A percentile compares a stretch with the other conserved stretches of the same genome.
Conservation (phyloP, 1,139 yeast species). For the Geotrichum fermentans region DNA sequence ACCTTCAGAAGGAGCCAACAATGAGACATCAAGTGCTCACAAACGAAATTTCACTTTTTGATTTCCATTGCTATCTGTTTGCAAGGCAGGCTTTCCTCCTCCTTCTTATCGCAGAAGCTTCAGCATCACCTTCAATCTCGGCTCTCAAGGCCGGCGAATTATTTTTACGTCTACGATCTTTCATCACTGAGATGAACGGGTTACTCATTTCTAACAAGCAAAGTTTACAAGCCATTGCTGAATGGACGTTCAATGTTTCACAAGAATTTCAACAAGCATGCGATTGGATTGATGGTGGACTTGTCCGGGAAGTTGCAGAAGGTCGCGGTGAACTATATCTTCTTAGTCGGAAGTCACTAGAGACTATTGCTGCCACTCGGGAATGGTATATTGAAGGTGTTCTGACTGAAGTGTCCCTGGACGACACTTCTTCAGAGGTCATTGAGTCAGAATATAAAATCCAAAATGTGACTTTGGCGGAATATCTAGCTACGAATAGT, state of each 20-base stretch:
- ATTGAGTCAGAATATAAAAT: constrained; percentile 23
- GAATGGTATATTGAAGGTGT: constrained; percentile 44
- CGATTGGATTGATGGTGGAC: constrained; percentile 28
- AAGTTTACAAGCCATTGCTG: constrained; percentile 30
- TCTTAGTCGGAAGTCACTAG: constrained; percentile 36
- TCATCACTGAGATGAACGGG: constrained; percentile 42
- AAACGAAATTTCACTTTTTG: constrained; percentile 41
- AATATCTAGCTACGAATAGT: constrained; percentile 29
- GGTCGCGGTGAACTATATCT: constrained; percentile 41
- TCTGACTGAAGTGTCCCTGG: constrained; percentile 39
- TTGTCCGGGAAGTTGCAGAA: constrained; percentile 34
- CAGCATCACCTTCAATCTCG: constrained; percentile 40
- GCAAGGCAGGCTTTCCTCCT: constrained; percentile 41
- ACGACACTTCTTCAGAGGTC: constrained; percentile 22
- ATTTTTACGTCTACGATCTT: constrained; percentile 36
- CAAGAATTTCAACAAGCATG: constrained; percentile 33
- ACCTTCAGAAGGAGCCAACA: constrained; percentile 24
- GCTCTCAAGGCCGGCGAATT: constrained; percentile 34
- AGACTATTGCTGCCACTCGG: constrained; percentile 33
- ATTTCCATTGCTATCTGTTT: constrained; percentile 41
- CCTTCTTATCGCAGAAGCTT: constrained; percentile 30
- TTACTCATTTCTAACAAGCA: constrained; percentile 29
- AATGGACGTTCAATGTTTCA: constrained; percentile 37
- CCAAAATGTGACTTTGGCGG: constrained; percentile 21
- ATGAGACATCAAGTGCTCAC: constrained; percentile 38